These are phyloP conservation scores for Carex sylvatica DNA, from an alignment of 202 grass and related monocot species.

Conservation along the genomic window DNA sequence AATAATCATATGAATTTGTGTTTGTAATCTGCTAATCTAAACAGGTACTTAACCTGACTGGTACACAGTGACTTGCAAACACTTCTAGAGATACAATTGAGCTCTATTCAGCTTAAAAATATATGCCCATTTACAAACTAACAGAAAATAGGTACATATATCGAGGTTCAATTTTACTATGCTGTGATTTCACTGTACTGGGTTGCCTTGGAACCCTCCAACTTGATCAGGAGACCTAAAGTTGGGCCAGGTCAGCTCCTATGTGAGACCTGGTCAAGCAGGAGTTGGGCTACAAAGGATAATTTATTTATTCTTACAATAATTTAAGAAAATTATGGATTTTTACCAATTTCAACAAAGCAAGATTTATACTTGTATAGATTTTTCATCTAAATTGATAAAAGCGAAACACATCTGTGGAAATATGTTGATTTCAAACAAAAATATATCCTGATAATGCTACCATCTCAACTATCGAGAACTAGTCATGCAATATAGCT, in stretches of 20 bases:
- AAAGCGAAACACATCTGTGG: background rate
- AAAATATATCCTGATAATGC: background rate
- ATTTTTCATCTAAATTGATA: background rate
- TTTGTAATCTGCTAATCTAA: background rate
- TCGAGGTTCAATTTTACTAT: background rate
- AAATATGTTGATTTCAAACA: background rate
- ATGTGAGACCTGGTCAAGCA: background rate
- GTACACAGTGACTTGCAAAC: background rate
- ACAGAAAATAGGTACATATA: background rate
- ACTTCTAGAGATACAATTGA: background rate
- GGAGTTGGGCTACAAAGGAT: background rate
- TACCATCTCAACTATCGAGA: background rate
- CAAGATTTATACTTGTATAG: background rate
- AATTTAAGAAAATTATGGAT: background rate
- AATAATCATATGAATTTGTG: background rate
- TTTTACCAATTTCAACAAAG: background rate
- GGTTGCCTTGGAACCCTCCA: background rate
- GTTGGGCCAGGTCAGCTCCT: background rate
- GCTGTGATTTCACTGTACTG: background rate
- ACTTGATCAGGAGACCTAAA: background rate
- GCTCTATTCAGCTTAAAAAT: background rate
- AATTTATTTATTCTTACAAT: background rate
- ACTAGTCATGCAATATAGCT: background rate
- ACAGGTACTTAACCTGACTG: background rate
- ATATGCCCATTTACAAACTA: background rate